A percentile compares a stretch with the other conserved stretches of the same genome.
phyloP scores from a whole-genome alignment of 2,329 filamentous ascomycete genomes.

The Fusarium agapanthi region DNA sequence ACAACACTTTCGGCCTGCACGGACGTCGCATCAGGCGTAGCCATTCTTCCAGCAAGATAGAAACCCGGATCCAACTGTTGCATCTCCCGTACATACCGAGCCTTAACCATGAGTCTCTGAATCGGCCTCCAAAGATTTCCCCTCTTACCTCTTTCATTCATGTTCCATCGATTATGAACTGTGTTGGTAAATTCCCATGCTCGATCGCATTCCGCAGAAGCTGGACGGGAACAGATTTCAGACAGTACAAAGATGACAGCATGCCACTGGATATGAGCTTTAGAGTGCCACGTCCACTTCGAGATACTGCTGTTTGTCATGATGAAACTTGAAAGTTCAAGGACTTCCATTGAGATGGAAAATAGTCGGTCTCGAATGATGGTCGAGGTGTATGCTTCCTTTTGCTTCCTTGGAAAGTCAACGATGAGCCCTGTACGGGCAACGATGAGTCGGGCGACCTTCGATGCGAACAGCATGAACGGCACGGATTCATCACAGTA shows the following conservation, averaged over 20 bases:
- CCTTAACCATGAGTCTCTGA: not conserved
- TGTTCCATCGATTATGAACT: not conserved
- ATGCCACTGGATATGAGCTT: not conserved
- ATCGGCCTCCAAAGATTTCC: not conserved
- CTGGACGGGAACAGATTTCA: not conserved
- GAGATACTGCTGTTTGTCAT: not conserved
- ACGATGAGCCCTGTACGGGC: not conserved
- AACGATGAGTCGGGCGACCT: not conserved
- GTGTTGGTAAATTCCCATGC: not conserved
- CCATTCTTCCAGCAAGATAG: not conserved
- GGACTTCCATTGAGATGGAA: not conserved
- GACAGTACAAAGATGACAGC: not conserved
- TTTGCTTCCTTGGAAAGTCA: not conserved
- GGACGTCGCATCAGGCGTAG: fast-evolving
- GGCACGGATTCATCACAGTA: not conserved
- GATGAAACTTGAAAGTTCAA: not conserved
- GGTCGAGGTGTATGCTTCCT: fast-evolving
- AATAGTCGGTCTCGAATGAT: not conserved
- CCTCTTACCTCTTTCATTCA: not conserved
- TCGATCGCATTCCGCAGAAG: fast-evolving
- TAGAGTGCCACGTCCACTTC: not conserved
- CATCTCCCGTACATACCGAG: not conserved
- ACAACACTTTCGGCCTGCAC: fast-evolving
- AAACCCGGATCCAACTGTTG: not conserved
- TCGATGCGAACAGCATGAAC: not conserved